A percentile compares a stretch with the other conserved stretches of the same genome.
These are phyloP conservation scores for Mycena kentingensis DNA, from an alignment of 768 basidiomycete species.

Conservation along the genomic window DNA sequence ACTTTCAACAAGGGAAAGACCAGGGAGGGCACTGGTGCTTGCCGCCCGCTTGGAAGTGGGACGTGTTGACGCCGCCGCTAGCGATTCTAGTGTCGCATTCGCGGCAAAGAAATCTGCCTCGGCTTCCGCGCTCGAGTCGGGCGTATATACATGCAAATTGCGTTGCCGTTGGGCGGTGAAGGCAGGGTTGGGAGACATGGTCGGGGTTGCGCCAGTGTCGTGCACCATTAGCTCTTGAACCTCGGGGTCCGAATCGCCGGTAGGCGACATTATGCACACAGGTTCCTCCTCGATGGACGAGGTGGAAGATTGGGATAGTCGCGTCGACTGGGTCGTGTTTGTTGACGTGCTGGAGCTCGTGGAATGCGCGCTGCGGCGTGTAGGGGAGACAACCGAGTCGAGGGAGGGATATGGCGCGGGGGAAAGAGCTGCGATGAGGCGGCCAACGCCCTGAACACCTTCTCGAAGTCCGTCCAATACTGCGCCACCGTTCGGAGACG, in stretches of 20 bases:
- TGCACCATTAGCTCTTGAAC: conserved; percentile 43
- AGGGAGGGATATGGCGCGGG: conserved; percentile 17
- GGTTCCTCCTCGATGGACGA: conserved; percentile 46
- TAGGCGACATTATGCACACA: conserved; percentile 17
- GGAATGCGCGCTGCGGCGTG: conserved; percentile 23
- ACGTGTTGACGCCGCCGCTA: not conserved
- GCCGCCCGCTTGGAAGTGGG: conserved; percentile 13
- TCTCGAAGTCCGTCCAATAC: conserved; percentile 65
- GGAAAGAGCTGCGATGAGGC: conserved; percentile 53
- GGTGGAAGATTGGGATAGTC: conserved; percentile 47
- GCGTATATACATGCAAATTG: conserved; percentile 19
- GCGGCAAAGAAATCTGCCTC: conserved; percentile 22
- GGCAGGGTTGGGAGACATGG: conserved; percentile 50
- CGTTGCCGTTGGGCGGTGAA: conserved; percentile 36
- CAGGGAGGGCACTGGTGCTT: conserved; percentile 18
- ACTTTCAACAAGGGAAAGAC: conserved; percentile 34
- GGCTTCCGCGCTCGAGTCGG: conserved; percentile 17
- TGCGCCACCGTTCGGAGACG: conserved; percentile 33
- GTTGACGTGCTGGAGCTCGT: conserved; percentile 26
- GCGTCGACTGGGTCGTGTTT: conserved; percentile 31
- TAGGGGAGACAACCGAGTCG: conserved; percentile 13
- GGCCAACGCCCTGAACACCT: conserved; percentile 59
- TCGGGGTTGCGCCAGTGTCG: conserved; percentile 53
- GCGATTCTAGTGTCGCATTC: not conserved
- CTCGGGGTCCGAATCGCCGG: conserved; percentile 24